Base-by-base conservation (phyloP, 352 stramenopile genomes). In the Pythium brachiatum region DNA sequence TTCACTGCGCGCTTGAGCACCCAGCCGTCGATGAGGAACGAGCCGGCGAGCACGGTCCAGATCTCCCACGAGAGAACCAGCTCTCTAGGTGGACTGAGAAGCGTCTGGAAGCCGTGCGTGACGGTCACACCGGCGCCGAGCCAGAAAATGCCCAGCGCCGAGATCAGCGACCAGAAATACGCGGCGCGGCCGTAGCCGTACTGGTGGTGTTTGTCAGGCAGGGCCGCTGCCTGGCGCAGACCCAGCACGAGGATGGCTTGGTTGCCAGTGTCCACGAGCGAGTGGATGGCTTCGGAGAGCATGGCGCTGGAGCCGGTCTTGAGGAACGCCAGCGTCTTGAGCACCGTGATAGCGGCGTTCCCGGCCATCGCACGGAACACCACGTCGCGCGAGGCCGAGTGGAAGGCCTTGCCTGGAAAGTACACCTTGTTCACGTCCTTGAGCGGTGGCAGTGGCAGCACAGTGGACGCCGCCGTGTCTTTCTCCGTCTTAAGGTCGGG, bases 161-260 rank as follows among this genome's bases (percentile, higher is more conserved):
- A 98, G 21, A 99, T 97, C 23, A 99, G 83, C 62, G 94, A 97
- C 97, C 97, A 99, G 75, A 99, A 99, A 83, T 99, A 99, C 48
- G 98, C 90, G 8, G 87, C 92, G 60, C 97, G 97, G 31, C 96
- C 97, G 74, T 99, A 99, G 46, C 96, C 97, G 72, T 99, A 99
- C 60, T 98, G 97, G 74, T 99, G 96, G 36, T 88, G 84, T 63
- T 94, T 94, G 69, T 99, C 97, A 0, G 96, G 95, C 27, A 88
- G 83, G 41, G 87, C 86, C 3, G 83, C 79, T 3, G 87, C 86
- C 62, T 96, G 87, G 12, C 80, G 86, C n/a, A 96, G 71, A 0
- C 88, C 87, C 21, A 94, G 67, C 32, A 95, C 86, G 15, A 97
- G 76, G 15, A 99, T 79, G 7, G 83, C 86, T 69, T 99, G 97